Evolutionary conservation across 495 filamentous ascomycete genomes (phyloP), one percentile per base, ranked within the genome.

Genomic region (Podospora pseudopauciseta): DNA sequence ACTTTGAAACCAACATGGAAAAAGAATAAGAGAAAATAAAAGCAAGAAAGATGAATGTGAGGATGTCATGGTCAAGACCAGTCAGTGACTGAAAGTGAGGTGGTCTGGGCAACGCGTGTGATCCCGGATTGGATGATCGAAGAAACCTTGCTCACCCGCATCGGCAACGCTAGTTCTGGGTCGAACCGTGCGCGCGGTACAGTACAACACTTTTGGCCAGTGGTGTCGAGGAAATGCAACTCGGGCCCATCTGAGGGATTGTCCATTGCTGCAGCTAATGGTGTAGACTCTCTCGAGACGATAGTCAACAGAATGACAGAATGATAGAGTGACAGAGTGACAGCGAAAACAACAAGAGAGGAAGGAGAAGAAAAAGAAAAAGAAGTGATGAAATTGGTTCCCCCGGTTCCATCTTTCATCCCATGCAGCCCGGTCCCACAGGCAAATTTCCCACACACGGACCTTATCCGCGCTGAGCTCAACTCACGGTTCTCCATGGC

Each of bases 181-280:
- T 57, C 65, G 70, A 74, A 72, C 75, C 75, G 75, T 77, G 75
- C 73, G 71, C 70, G 71, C 71, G 75, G 75, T 70, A 76, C 72
- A 23, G 23, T 23, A 23, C 23, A 23, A 23, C 23, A 23, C 64
- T 69, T 66, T 56, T 34, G 57, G 23, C 23, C 49, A 18, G 20
- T 49, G 15, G 39, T 49, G 39, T 11, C 39, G 39, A 49, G 39
- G 9, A 49, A 49, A 49, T 13, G 39, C 39, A 49, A 49, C 59
- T 61, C 30, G 59, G 59, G 30, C 59, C 59, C 59, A 61, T 61
- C 27, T 20, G 19, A 26, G 39, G 39, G 15, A 13, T 39, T 39
- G 34, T 39, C 26, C 18, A 53, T 55, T 65, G 5, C 5, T 27
- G 16, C 62, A 5, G 34, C 34, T 39, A 39, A 1, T 23, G 23